A percentile compares a stretch with the other conserved stretches of the same genome.
phyloP scores from a whole-genome alignment of 768 basidiomycete species.

The Auriscalpium orientale region DNA sequence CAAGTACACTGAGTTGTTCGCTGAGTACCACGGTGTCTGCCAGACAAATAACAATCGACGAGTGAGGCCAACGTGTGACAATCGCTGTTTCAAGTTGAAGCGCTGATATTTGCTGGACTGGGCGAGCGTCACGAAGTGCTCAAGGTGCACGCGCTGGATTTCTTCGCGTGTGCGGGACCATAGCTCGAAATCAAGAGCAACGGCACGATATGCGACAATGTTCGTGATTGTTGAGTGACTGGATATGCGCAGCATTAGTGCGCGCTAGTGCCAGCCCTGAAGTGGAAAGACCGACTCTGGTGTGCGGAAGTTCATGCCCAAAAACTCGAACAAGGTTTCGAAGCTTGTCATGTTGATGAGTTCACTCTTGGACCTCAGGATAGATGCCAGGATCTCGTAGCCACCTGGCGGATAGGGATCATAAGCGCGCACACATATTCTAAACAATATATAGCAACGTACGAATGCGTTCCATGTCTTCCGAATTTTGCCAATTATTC shows the following conservation, averaged over 20 bases:
- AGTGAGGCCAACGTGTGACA: constrained; percentile 64
- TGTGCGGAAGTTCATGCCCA: constrained; percentile 76
- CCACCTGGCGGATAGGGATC: constrained; percentile 44
- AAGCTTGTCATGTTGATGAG: constrained; percentile 76
- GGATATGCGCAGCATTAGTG: neutral
- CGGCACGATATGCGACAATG: constrained; percentile 67
- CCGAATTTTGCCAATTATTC: constrained; percentile 88
- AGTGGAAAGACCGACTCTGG: constrained; percentile 55
- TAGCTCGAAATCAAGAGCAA: constrained; percentile 86
- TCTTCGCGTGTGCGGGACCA: constrained; percentile 71
- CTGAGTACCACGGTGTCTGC: constrained; percentile 70
- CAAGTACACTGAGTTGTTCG: constrained; percentile 40
- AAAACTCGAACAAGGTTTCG: constrained; percentile 77
- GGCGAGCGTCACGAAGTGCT: constrained; percentile 75
- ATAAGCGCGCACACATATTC: too few relatives aligned
- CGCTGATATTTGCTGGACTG: constrained; percentile 61
- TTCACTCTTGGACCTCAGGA: constrained; percentile 62
- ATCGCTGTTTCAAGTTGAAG: constrained; percentile 72
- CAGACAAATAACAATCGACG: constrained; percentile 75
- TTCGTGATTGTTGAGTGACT: constrained; percentile 83
- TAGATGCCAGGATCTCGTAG: constrained; percentile 77
- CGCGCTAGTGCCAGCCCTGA: neutral
- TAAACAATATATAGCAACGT: constrained; percentile 22
- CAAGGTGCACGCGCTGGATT: constrained; percentile 72
- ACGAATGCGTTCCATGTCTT: constrained; percentile 90